Base-by-base conservation (phyloP, 441 rosid genomes). In the Melastoma candidum region DNA sequence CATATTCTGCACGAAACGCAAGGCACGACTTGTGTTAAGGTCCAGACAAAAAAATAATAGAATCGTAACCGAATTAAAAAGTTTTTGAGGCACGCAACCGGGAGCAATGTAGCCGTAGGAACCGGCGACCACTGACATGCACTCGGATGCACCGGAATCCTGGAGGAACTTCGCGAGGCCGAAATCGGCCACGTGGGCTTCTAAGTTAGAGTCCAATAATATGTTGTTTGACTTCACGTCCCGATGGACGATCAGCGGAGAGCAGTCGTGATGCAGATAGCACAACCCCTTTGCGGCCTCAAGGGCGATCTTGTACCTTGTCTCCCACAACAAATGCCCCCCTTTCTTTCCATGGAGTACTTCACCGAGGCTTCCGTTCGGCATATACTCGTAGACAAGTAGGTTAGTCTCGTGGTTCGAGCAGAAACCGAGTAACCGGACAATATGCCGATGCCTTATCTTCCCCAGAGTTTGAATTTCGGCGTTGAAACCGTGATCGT, bases 141-240 rank as follows among this genome's bases (percentile, higher is more conserved):
- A 89, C 66, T 85, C 79, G 1, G 88, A 77, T 14, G 76, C 72
- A 48, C 81, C 94, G 12, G 69, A 71, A 45, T 75, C 84, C 54
- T 69, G 82, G 65, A 85, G 69, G 73, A 85, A 76, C 26, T 14
- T 53, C 14, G 96, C 96, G 0, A 87, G 79, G 24, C 96, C 94
- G 44, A 87, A 87, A 73, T 87, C 96, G 10, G 96, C 96, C 0
- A 87, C 93, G 64, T 84, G 96, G 71, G 96, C 96, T 66, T 82
- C 90, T 27, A 82, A 82, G 51, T 79, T 83, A 9, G 85, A 82
- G 64, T 77, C 72, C 32, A 87, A 77, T 49, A 87, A 62, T 44
- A 87, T 87, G 63, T 87, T 87, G 57, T 87, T 87, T 9, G 94
- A 87, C 63, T 87, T 87, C n/a, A 84, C 89, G 43, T 87, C 96